Evolutionary conservation across 345 rosid genomes (phyloP), one percentile per base, ranked within the genome.

Genomic region (Orychophragmus violaceus): DNA sequence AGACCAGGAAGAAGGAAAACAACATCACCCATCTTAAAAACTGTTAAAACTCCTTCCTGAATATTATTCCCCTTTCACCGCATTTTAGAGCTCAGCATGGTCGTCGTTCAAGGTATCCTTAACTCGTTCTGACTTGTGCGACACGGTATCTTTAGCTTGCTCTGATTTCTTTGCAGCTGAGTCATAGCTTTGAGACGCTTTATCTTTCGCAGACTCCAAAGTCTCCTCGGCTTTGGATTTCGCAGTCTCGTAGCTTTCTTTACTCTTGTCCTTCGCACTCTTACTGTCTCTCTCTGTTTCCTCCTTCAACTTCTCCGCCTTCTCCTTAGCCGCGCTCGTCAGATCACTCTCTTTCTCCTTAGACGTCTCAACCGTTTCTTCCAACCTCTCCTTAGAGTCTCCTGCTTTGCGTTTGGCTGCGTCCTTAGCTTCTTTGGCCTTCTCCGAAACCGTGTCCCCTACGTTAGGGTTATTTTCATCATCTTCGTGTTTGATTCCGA

Each of bases 271-370:
- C 23, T 27, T 66, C 0, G 51, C 74, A 32, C 22, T 30, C 41
- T 59, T 42, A 21, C 68, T 65, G 1, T 56, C 30, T 5, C 66
- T 77, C 48, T 63, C 75, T 0, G 77, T 61, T 51, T 74, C 56
- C 19, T 78, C 66, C 7, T 72, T 65, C 52, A 30, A 48, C 41
- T 67, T 66, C 5, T 52, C 29, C 1, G 82, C 76, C 45, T 64
- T 75, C 54, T 77, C 60, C 52, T 63, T 75, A 41, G 78, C 75
- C 13, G 66, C 70, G n/a, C 21, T 50, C 3, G 71, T 48, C 49
- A 75, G 3, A 30, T 71, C 61, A 18, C 65, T 49, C 0, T 76
- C 76, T 12, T 68, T 78, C 44, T 82, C 78, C 56, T 69, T 64
- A 8, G 75, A 27, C 7, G 56, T 17, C 48, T 58, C 70, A 3